Percentiles rank a stretch among this genome's conserved stretches.
Evolutionary conservation across 1,284 basidiomycete genomes (phyloP).

Genomic region (Microbotryum silenes-acaulis): DNA sequence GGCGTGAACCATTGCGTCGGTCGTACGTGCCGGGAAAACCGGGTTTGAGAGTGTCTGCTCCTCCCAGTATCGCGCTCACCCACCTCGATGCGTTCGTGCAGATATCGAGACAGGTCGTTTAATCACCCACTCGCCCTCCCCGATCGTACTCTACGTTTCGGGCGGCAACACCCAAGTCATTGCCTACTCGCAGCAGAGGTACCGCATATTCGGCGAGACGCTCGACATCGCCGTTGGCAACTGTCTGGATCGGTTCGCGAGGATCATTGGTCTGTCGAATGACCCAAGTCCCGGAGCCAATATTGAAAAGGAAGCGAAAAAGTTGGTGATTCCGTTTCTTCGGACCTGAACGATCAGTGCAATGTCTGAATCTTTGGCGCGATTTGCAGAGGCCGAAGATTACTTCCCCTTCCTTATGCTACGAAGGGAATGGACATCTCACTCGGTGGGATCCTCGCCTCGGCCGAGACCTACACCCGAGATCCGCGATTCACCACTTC

Average conservation of each 20-base stretch:
- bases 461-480: slow-evolving; percentile 75
- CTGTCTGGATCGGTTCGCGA: slow-evolving; percentile 92
- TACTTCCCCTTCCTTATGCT: slow-evolving; percentile 81
- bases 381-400: slow-evolving; percentile 46
- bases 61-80: slow-evolving; percentile 6
- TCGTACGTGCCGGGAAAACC: slow-evolving; percentile 52
- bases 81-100: slow-evolving; percentile 39
- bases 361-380: neutral
- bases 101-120: slow-evolving; percentile 99
- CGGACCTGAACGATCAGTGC: neutral
- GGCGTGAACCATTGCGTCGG: slow-evolving; percentile 99
- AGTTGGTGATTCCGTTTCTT: slow-evolving; percentile 47
- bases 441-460: slow-evolving; percentile 83
- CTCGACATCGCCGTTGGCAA: slow-evolving; percentile 98
- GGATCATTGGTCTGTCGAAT: slow-evolving; percentile 91
- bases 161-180: slow-evolving; percentile 99
- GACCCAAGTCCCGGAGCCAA: slow-evolving; percentile 98
- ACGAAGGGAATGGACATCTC: slow-evolving; percentile 99
- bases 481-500: slow-evolving; percentile 35
- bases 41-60: neutral
- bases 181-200: slow-evolving; percentile 92
- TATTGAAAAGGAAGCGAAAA: slow-evolving; percentile 91
- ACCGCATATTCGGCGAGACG: slow-evolving; percentile 98
- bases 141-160: slow-evolving; percentile 95
- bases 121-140: slow-evolving; percentile 89